Evolutionary conservation across 768 basidiomycete species (phyloP).

Genomic region (Leucocoprinus leucothites): DNA sequence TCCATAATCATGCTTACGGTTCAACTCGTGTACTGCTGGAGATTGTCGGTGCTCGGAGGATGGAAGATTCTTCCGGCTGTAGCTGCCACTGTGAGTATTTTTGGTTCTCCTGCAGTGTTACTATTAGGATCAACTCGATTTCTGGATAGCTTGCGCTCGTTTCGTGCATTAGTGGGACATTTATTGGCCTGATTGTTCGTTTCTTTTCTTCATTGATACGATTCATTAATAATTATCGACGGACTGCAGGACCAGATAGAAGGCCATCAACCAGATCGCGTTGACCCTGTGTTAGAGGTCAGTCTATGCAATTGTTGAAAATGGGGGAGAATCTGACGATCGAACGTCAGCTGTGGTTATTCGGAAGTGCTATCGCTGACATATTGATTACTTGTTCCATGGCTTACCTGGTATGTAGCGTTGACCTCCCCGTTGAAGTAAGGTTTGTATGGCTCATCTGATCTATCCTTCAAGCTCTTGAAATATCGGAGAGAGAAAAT

Average conservation of each 20-base stretch:
- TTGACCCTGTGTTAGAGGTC: too few relatives aligned
- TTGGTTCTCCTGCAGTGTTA: background rate
- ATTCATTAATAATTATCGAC: background rate
- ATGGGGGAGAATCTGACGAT: too few relatives aligned
- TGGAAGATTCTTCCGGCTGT: background rate
- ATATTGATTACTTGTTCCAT: background rate
- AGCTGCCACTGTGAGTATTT: background rate
- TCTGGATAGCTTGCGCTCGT: background rate
- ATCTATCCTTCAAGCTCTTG: background rate
- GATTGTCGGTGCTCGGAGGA: background rate
- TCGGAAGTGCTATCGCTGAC: too few relatives aligned
- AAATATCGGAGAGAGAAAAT: background rate
- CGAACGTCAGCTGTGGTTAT: too few relatives aligned
- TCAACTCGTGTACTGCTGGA: slow-evolving; percentile 8
- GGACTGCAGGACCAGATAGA: too few relatives aligned
- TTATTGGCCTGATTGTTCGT: background rate
- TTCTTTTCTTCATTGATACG: background rate
- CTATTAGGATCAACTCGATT: background rate
- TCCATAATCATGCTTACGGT: background rate
- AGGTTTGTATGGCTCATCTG: too few relatives aligned
- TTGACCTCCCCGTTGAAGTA: too few relatives aligned
- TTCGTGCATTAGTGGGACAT: background rate
- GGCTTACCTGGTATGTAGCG: background rate
- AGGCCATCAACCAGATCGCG: too few relatives aligned
- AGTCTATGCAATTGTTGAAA: too few relatives aligned